Percentiles rank a stretch among this genome's conserved stretches.
phyloP scores from a whole-genome alignment of 176 grass and related monocot genomes.

The Rhynchospora breviuscula region DNA sequence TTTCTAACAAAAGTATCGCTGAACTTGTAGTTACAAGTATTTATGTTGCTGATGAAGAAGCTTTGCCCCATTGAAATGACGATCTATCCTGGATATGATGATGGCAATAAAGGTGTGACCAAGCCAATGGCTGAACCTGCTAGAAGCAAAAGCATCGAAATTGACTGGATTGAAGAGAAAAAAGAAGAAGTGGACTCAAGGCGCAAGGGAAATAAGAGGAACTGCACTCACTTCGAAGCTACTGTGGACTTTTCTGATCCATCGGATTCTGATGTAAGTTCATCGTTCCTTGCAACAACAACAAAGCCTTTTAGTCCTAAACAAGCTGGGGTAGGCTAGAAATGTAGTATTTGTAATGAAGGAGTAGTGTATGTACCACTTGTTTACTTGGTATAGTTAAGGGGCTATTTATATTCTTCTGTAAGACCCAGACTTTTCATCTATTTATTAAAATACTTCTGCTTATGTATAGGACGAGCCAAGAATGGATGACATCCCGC shows the following conservation, averaged over 20 bases:
- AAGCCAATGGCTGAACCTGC: neutral
- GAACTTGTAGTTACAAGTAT: neutral
- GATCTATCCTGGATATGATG: neutral
- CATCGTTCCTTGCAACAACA: neutral
- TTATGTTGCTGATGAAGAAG: neutral
- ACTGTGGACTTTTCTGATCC: neutral
- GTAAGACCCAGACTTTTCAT: neutral
- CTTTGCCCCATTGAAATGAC: neutral
- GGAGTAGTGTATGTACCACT: neutral
- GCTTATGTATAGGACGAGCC: neutral
- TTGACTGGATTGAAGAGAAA: neutral
- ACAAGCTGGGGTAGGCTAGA: neutral
- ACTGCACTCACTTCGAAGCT: neutral
- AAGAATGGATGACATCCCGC: conserved; percentile 28
- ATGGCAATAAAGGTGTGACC: neutral
- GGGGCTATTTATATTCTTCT: neutral
- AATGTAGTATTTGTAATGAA: neutral
- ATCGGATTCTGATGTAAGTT: conserved; percentile 13
- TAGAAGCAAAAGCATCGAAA: neutral
- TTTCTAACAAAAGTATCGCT: neutral
- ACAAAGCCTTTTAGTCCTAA: too few relatives aligned
- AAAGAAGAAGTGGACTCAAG: neutral
- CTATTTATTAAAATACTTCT: neutral
- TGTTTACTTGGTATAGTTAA: neutral
- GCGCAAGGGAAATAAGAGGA: neutral